Evolutionary conservation across 2,329 filamentous ascomycete genomes (phyloP), one percentile per base, ranked within the genome.

Genomic region (Triangularia setosa): DNA sequence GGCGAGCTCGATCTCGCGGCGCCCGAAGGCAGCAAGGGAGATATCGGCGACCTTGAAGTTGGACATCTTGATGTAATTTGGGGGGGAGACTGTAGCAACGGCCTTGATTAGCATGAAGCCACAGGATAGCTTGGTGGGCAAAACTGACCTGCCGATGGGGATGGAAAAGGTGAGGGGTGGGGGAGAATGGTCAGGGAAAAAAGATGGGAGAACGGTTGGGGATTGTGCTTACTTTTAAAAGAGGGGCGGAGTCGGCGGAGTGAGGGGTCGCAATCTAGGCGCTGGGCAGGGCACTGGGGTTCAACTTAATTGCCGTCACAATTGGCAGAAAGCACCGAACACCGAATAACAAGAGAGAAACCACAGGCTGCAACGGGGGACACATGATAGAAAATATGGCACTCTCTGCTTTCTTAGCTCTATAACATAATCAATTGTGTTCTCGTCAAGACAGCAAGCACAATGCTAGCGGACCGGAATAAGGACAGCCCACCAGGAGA

Each of bases 1-100:
- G 75, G 95, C 93, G 78, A 98, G 88, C 83, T 97, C 93, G 76
- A 99, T 97, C 89, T 99, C 95, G 82, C 94, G 93, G 83, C 95
- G 93, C 82, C 95, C 95, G 78, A 99, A 98, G 81, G 95, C 95
- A 78, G 95, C 94, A 79, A 98, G 90, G 79, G 90, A 92, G 80
- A 98, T 91, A 87, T 98, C 95, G 77, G 94, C 93, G 84, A 99
- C 94, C 91, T 97, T 97, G 90, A 92, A 96, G 83, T 91, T 94
- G 81, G 89, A 83, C 86, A 88, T 88, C 73, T 72, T 83, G 76
- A 48, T 21, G n/a, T 48, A 21, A 48, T 48, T 8, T 33, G 30
- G 40, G 40, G 30, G 30, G 40, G 40, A 21, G n/a, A 9, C 40
- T 48, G 40, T 48, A 4, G 66, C 21, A 40, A 48, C 18, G 18